Evolutionary conservation across 139 green algal species (phyloP).

Genomic region (Axilococcus clingmanii): DNA sequence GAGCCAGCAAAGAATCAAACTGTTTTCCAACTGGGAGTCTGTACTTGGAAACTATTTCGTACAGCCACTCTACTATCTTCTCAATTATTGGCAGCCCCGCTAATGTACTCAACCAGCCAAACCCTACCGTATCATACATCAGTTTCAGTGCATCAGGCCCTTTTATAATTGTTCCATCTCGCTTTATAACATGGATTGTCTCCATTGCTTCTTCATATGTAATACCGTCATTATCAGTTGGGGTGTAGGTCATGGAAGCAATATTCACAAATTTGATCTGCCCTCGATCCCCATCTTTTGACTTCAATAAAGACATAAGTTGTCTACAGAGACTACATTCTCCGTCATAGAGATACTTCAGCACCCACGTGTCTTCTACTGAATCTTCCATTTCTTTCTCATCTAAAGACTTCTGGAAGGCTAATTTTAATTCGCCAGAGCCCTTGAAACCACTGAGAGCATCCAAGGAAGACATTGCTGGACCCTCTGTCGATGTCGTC

Average conservation of each 20-base stretch:
- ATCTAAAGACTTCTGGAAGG: constrained; percentile 1
- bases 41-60: constrained; percentile 58
- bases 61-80: constrained; percentile 40
- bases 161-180: constrained; percentile 34
- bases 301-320: constrained; percentile 47
- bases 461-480: constrained; percentile 19
- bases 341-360: constrained; percentile 71
- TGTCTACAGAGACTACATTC: constrained; percentile 55
- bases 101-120: constrained; percentile 57
- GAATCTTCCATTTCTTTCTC: neutral
- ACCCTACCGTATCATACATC: constrained; percentile 50
- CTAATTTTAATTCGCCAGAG: neutral
- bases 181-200: constrained; percentile 61
- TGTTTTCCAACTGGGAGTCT: constrained; percentile 30
- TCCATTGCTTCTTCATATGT: constrained; percentile 58
- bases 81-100: constrained; percentile 47
- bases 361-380: constrained; percentile 16
- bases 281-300: constrained; percentile 26
- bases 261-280: constrained; percentile 20
- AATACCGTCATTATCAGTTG: constrained; percentile 28
- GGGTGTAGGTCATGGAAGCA: constrained; percentile 25
- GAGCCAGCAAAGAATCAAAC: constrained; percentile 40
- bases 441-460: neutral
- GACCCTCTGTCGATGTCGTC: constrained; percentile 31
- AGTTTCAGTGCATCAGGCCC: constrained; percentile 50